These are phyloP conservation scores for Rubus idaeus DNA, from an alignment of 306 rosid genomes.

Conservation along the genomic window DNA sequence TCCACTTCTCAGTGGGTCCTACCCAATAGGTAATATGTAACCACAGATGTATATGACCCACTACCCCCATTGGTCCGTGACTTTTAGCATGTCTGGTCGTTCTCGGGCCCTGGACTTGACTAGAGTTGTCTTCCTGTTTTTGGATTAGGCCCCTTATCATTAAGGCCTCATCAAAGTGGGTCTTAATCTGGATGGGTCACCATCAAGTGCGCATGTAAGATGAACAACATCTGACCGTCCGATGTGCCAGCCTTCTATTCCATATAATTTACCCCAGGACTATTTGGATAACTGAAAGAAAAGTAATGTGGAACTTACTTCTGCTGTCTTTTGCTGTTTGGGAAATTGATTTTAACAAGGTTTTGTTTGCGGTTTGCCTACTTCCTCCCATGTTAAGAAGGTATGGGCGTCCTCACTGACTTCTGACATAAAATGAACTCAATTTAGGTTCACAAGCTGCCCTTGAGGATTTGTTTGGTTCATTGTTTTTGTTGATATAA, in stretches of 20 bases:
- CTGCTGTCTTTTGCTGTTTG: slow-evolving; percentile 15
- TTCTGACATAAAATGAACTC: slow-evolving; percentile 5
- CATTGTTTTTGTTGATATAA: background rate
- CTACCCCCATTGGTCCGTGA: slow-evolving; percentile 30
- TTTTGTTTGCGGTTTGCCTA: background rate
- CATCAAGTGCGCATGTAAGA: slow-evolving; percentile 18
- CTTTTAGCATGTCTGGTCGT: slow-evolving; percentile 39
- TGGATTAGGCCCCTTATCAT: slow-evolving; percentile 33
- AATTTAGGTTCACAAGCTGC: background rate
- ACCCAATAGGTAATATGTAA: slow-evolving; percentile 27
- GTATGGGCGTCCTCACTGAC: background rate
- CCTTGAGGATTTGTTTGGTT: background rate
- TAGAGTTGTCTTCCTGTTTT: slow-evolving; percentile 29
- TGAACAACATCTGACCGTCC: slow-evolving; percentile 11
- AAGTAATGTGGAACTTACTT: background rate
- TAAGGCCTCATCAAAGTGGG: slow-evolving; percentile 24
- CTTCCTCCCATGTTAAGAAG: slow-evolving; percentile 6
- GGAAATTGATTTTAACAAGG: background rate
- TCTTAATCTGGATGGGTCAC: slow-evolving; percentile 13
- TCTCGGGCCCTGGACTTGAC: slow-evolving; percentile 33
- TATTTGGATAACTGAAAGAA: background rate
- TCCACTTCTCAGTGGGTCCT: slow-evolving; percentile 13
- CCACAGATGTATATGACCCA: slow-evolving; percentile 22
- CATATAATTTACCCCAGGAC: slow-evolving; percentile 6
- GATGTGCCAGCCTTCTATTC: slow-evolving; percentile 5